phyloP scores from a whole-genome alignment of 2,329 filamentous ascomycete genomes.

The Lecanosticta acicola region DNA sequence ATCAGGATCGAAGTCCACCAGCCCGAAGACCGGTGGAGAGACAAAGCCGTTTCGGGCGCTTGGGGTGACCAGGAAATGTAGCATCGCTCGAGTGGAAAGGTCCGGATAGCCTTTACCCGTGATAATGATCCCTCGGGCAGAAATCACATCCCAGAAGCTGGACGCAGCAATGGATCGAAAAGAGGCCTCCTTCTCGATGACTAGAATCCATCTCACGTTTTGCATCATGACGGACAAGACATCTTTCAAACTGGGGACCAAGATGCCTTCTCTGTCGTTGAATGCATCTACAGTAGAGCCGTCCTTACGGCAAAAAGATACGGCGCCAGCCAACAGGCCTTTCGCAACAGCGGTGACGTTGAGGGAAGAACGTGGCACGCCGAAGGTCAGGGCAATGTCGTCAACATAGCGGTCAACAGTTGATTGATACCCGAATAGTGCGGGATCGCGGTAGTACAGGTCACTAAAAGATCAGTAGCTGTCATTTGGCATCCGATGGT shows the following conservation, averaged over 20 bases:
- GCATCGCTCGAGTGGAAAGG: slow-evolving; percentile 60
- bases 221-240: slow-evolving; percentile 49
- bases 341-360: slow-evolving; percentile 72
- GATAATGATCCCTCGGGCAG: slow-evolving; percentile 58
- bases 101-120: slow-evolving; percentile 83
- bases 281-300: slow-evolving; percentile 39
- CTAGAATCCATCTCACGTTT: slow-evolving; percentile 57
- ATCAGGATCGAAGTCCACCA: slow-evolving; percentile 73
- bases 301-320: slow-evolving; percentile 46
- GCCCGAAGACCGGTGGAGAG: slow-evolving; percentile 51
- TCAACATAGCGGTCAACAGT: slow-evolving; percentile 69
- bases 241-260: slow-evolving; percentile 53
- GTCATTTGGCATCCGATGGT: background rate
- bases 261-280: slow-evolving; percentile 48
- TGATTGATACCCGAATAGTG: slow-evolving; percentile 63
- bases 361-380: slow-evolving; percentile 56
- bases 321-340: slow-evolving; percentile 59
- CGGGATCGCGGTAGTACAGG: slow-evolving; percentile 71
- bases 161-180: slow-evolving; percentile 62
- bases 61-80: slow-evolving; percentile 49
- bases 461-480: slow-evolving; percentile 48
- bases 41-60: slow-evolving; percentile 42
- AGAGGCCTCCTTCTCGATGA: slow-evolving; percentile 80
- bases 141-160: slow-evolving; percentile 48
- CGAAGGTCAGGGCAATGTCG: slow-evolving; percentile 65